Conservation (phyloP, 2,329 filamentous ascomycete species). For the Epichloe baconii region DNA sequence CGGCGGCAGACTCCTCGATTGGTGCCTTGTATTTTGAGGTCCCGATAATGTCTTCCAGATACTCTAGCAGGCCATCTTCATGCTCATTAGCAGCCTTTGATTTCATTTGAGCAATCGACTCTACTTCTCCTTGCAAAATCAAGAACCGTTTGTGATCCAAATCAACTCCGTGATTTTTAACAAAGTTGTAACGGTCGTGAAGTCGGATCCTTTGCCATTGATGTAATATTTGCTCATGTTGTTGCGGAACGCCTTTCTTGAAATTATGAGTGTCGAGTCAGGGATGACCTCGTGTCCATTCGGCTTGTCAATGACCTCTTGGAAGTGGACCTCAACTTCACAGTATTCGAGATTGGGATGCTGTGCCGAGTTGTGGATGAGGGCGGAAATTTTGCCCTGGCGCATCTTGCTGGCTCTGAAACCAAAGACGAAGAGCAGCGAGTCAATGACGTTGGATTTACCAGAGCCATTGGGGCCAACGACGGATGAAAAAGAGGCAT, state of each 20-base stretch:
- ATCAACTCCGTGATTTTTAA: constrained; percentile 84
- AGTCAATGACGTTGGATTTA: constrained; percentile 98
- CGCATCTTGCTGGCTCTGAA: constrained; percentile 99
- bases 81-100: constrained; percentile 89
- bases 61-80: constrained; percentile 90
- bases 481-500: constrained; percentile 92
- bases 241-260: constrained; percentile 89
- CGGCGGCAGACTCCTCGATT: constrained; percentile 82
- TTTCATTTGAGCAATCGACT: constrained; percentile 99
- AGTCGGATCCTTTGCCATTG: constrained; percentile 78
- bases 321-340: constrained; percentile 93
- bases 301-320: constrained; percentile 80
- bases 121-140: constrained; percentile 93
- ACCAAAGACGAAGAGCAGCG: constrained; percentile 94
- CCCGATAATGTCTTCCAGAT: constrained; percentile 96
- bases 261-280: constrained; percentile 75
- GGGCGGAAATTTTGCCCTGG: constrained; percentile 92
- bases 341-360: constrained; percentile 78
- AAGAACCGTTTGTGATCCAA: constrained; percentile 96
- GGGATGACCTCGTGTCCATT: constrained; percentile 67
- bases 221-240: constrained; percentile 99
- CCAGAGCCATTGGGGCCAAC: constrained; percentile 96
- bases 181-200: constrained; percentile 79
- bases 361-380: constrained; percentile 93
- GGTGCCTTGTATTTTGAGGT: constrained; percentile 97